Percentiles rank a stretch among this genome's conserved stretches.
phyloP scores from a whole-genome alignment of 371 early-diverging fungal genomes.

The Syncephalis plumigaleata region DNA sequence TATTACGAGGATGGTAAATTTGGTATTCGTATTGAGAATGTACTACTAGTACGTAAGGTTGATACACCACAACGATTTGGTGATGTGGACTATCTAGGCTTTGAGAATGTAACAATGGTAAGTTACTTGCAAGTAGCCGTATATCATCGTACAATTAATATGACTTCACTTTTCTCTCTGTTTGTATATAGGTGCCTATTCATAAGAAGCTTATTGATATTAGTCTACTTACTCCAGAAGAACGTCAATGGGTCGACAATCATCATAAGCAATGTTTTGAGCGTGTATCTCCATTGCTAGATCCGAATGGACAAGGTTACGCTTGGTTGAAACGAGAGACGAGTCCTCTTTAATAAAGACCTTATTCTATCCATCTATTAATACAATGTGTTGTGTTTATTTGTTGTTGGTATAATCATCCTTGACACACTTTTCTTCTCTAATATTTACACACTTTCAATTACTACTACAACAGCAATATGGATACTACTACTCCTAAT shows the following conservation, averaged over 20 bases:
- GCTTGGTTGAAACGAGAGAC: slow-evolving; percentile 66
- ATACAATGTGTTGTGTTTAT: too few species aligned
- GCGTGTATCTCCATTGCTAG: slow-evolving; percentile 56
- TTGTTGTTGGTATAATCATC: too few species aligned
- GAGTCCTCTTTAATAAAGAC: too few species aligned
- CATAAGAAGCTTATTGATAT: slow-evolving; percentile 56
- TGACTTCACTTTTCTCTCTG: slow-evolving; percentile 2
- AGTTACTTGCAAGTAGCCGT: not conserved
- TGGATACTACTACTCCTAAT: too few species aligned
- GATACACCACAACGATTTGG: slow-evolving; percentile 58
- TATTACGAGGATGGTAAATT: slow-evolving; percentile 95
- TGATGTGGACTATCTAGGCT: slow-evolving; percentile 54
- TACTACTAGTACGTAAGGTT: slow-evolving; percentile 33
- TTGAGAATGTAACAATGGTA: slow-evolving; percentile 84
- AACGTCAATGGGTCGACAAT: slow-evolving; percentile 69
- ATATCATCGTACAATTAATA: not conserved
- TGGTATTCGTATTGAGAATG: slow-evolving; percentile 98
- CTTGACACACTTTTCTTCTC: too few species aligned
- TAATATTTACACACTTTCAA: too few species aligned
- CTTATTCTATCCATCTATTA: too few species aligned
- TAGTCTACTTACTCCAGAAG: slow-evolving; percentile 38
- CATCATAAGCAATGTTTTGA: slow-evolving; percentile 63
- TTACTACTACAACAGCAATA: too few species aligned
- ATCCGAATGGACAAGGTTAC: slow-evolving; percentile 33
- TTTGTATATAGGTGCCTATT: slow-evolving; percentile 37